Conservation (phyloP, 352 stramenopile genomes). For the Pythium pyrilobum region DNA sequence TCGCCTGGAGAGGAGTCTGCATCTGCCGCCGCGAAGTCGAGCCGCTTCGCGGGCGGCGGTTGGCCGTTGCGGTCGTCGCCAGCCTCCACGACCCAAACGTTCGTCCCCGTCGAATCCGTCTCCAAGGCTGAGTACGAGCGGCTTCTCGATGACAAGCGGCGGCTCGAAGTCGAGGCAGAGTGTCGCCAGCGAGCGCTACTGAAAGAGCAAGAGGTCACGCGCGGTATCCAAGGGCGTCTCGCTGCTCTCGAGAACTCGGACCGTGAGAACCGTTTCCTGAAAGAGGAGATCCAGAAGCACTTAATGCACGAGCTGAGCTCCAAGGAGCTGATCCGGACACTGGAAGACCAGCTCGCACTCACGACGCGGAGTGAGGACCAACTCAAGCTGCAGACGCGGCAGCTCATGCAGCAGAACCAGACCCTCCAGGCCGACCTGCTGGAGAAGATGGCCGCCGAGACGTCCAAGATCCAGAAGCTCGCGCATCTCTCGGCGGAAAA, state of each 20-base stretch:
- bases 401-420: conserved; percentile 69
- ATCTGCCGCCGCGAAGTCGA: neutral
- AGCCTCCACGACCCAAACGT: no score
- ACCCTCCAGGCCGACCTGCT: conserved; percentile 56
- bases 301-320: conserved; percentile 53
- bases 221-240: conserved; percentile 33
- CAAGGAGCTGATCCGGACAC: conserved; percentile 45
- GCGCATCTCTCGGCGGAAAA: conserved; percentile 54
- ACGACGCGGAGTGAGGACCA: conserved; percentile 59
- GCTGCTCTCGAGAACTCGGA: conserved; percentile 37
- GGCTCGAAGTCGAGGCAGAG: conserved; percentile 23
- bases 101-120: conserved; percentile 1
- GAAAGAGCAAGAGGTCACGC: conserved; percentile 36
- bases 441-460: conserved; percentile 61
- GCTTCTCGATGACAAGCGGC: conserved; percentile 33
- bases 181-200: conserved; percentile 1
- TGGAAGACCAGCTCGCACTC: conserved; percentile 46
- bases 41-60: no score
- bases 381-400: conserved; percentile 60
- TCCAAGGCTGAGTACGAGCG: conserved; percentile 29
- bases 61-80: no score
- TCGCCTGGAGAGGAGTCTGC: neutral
- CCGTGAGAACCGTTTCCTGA: conserved; percentile 49
- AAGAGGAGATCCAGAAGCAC: conserved; percentile 56
- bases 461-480: conserved; percentile 64